Base-by-base conservation (phyloP, 2,329 filamentous ascomycete genomes). In the Hypoxylon sp. region DNA sequence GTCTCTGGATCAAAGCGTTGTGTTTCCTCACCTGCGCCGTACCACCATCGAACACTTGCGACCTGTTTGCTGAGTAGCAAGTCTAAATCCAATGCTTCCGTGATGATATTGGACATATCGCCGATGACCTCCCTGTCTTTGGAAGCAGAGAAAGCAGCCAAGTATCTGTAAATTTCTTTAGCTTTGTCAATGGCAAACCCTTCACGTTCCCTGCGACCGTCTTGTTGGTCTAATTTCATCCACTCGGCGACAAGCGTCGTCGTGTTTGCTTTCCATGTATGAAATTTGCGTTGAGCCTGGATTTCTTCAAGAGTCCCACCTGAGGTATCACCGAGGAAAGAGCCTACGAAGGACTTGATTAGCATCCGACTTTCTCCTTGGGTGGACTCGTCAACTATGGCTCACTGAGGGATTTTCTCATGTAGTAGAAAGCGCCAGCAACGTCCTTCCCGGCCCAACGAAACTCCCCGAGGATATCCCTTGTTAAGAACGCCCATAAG, bases 51-150 rank as follows among this genome's bases (percentile, higher is more conserved):
- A 42, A 42, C n/a, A 42, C 14, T 9, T 9, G 37, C 37, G 37
- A 17, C n/a, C 37, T 42, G 37, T 8, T 42, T 42, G 37, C 37
- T 42, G n/a, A 42, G 37, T 42, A 42, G 37, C 37, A 42, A 42
- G 37, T 42, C 37, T n/a, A 42, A 19, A n/a, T 42, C 37, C n/a
- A 42, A n/a, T 42, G 37, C 37, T 42, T 42, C 37, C 5, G 6
- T 8, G n/a, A 42, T 42, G 37, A 42, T 42, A 42, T 17, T 17
- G 37, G 37, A 17, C 14, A 42, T 42, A 8, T 8, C n/a, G 37
- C 37, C n/a, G n/a, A 17, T 5, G n/a, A 42, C n/a, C n/a, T 42
- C 37, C n/a, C 17, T 19, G 37, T 42, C 37, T 42, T 17, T 42
- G 37, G 37, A 42, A 17, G n/a, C 6, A 17, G 37, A 42, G 37